phyloP scores from a whole-genome alignment of 352 stramenopile genomes.

The Chrysophaeum taylorii region DNA sequence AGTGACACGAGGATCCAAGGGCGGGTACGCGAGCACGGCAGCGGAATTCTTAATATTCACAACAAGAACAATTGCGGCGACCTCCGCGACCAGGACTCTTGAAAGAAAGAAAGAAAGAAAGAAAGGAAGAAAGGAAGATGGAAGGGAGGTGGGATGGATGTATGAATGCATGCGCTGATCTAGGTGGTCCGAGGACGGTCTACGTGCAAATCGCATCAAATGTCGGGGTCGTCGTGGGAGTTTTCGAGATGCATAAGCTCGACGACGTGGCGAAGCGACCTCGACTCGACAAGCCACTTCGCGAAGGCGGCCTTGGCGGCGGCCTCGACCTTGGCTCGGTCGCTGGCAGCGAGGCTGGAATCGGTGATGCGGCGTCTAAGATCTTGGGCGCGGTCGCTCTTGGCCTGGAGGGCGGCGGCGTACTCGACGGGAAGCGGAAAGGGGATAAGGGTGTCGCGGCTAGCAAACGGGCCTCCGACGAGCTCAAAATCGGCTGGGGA shows the following conservation, averaged over 20 bases:
- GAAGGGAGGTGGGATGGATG: no score
- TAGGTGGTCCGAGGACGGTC: no score
- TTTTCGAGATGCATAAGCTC: neutral
- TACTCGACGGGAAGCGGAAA: constrained; percentile 66
- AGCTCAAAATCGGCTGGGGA: neutral
- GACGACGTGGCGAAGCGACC: neutral
- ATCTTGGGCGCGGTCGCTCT: neutral
- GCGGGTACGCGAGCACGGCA: no score
- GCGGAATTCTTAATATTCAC: no score
- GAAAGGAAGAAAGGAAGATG: no score
- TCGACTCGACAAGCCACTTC: neutral
- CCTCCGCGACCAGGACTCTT: no score
- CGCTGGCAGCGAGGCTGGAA: neutral
- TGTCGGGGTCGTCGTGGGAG: no score
- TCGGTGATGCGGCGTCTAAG: neutral
- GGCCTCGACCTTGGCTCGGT: neutral
- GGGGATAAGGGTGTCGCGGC: constrained; percentile 28
- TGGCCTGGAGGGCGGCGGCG: constrained; percentile 35
- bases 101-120: no score
- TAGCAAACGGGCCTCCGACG: constrained; percentile 5
- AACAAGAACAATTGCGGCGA: no score
- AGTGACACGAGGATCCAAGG: no score
- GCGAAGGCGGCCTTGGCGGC: neutral
- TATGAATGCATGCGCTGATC: no score
- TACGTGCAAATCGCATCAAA: no score